These are phyloP conservation scores for Auricularia sp. DNA, from an alignment of 768 basidiomycete species.

Conservation along the genomic window DNA sequence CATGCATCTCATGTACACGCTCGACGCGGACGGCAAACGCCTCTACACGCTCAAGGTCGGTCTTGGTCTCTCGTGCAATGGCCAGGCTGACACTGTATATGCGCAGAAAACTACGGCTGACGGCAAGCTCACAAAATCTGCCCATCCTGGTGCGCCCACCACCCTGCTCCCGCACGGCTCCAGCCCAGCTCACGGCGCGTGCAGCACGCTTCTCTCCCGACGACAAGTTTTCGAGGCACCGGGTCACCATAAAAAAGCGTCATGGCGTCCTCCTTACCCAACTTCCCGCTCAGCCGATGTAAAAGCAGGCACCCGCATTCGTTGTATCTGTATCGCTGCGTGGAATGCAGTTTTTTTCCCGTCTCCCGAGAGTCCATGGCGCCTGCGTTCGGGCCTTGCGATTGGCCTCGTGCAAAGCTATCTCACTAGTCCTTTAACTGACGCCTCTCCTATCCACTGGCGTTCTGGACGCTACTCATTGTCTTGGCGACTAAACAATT, in stretches of 20 bases:
- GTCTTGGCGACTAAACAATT: too few relatives aligned
- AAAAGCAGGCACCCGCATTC: constrained; percentile 50
- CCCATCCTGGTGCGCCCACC: constrained; percentile 74
- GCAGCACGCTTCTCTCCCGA: constrained; percentile 96
- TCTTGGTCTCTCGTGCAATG: not conserved
- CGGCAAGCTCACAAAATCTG: constrained; percentile 86
- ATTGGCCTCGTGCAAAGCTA: too few relatives aligned
- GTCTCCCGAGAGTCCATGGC: too few relatives aligned
- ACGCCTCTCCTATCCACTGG: too few relatives aligned
- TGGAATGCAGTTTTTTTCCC: too few relatives aligned
- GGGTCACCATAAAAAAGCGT: constrained; percentile 94
- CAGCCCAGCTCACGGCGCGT: not conserved
- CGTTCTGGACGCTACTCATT: too few relatives aligned
- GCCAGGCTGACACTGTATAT: constrained; percentile 5
- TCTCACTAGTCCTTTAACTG: too few relatives aligned
- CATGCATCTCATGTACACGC: constrained; percentile 98
- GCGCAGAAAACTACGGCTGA: constrained; percentile 74
- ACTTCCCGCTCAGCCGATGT: constrained; percentile 81
- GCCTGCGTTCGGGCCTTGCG: too few relatives aligned
- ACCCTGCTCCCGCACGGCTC: not conserved
- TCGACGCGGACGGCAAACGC: constrained; percentile 68
- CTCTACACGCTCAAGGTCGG: constrained; percentile 87
- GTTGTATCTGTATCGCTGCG: too few relatives aligned
- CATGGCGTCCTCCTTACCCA: constrained; percentile 84
- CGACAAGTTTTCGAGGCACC: constrained; percentile 97